Percentiles rank a stretch among this genome's conserved stretches.
phyloP scores from a whole-genome alignment of 73 alveolate species.

The Breviolum minutum region DNA sequence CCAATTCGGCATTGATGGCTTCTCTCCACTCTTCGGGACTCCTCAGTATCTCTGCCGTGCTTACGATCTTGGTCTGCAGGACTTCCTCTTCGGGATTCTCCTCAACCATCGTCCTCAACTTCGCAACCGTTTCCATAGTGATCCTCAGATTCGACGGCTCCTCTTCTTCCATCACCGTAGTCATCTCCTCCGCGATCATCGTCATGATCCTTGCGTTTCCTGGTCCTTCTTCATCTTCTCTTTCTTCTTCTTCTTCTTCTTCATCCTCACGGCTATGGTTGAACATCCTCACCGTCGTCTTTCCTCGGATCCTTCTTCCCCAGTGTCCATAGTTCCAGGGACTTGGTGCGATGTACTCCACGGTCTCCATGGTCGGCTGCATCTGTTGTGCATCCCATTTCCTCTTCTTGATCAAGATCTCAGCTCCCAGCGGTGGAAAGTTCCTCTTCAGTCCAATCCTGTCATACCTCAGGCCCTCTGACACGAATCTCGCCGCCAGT shows the following conservation, averaged over 20 bases:
- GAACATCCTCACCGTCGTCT: neutral
- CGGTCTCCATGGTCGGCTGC: neutral
- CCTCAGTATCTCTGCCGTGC: neutral
- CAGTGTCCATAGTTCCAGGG: too few relatives aligned
- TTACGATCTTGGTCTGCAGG: neutral
- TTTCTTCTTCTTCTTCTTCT: too few relatives aligned
- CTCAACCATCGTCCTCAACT: neutral
- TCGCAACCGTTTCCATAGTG: too few relatives aligned
- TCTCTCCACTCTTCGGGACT: neutral
- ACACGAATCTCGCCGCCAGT: neutral
- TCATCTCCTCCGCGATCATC: neutral
- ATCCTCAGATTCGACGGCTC: neutral
- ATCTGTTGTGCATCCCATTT: neutral
- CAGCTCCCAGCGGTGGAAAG: neutral
- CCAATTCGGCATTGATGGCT: too few relatives aligned
- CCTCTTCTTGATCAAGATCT: neutral
- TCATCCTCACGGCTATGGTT: too few relatives aligned
- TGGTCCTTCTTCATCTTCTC: neutral
- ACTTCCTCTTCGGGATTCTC: neutral
- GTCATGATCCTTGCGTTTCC: neutral
- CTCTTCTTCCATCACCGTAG: neutral
- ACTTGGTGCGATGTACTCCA: neutral
- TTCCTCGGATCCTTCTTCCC: neutral
- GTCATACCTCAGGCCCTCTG: neutral
- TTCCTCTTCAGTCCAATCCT: neutral